Evolutionary conservation across 1,284 basidiomycete species (phyloP), one percentile per base, ranked within the genome.

Genomic region (Cronartium quercuum): DNA sequence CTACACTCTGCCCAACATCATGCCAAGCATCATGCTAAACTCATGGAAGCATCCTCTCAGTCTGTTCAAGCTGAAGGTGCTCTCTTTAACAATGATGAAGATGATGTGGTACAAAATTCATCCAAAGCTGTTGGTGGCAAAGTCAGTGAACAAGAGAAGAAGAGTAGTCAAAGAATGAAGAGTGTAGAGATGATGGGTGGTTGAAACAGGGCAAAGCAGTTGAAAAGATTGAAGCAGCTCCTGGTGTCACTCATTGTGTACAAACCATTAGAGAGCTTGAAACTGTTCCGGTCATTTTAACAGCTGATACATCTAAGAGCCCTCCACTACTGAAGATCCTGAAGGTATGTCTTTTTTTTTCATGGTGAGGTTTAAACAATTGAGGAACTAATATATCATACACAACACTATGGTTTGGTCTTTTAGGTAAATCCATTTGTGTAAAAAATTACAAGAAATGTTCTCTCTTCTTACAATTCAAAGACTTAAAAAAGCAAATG

Each of bases 1-100:
- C 84, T 95, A 78, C 90, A 90, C 91, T n/a, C n/a, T 83, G 91
- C 95, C 77, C 92, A 93, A 82, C 89, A 90, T 82, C 90, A 89
- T 77, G 89, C 89, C 0, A 89, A 94, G 81, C 88, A 90, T 78
- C 90, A 91, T 78, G 89, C 91, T 1, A 78, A 77, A 15, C 79
- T 79, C 21, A 91, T 92, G 91, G 90, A 92, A 82, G 89, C 92
- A 68, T 86, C 86, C 55, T 89, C 91, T 76, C 86, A 88, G 78
- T 87, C 89, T 73, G 86, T 90, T 42, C 88, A 91, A 66, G 92
- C 92, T 76, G 92, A 94, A 83, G 88, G 87, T 76, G 91, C 91
- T 3, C 84, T 94, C 58, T 94, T 94, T 80, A 91, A 94, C 76
- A 91, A 92, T 79, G 90, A 82, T 24, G 81, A 91, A 76, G 90